These are phyloP conservation scores for Plasmodium knowlesi DNA, from an alignment of 169 alveolate species.

Conservation along the genomic window DNA sequence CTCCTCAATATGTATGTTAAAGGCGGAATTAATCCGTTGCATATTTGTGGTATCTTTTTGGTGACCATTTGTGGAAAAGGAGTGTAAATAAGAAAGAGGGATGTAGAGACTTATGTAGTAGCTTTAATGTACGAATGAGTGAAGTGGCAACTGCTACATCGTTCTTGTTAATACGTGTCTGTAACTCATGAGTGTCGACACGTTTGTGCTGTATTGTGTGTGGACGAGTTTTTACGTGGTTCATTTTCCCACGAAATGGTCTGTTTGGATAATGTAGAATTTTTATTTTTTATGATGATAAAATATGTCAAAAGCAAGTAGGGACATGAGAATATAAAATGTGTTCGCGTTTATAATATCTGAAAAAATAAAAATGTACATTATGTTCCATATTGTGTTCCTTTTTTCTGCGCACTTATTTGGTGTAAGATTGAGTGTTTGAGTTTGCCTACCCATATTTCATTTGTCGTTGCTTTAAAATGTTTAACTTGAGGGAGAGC, in stretches of 20 bases:
- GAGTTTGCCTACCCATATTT: background rate
- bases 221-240: background rate
- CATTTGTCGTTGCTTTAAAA: background rate
- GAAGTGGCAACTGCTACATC: background rate
- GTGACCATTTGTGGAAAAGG: background rate
- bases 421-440: background rate
- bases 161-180: background rate
- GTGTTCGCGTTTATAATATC: slow-evolving; percentile 54
- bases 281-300: slow-evolving; percentile 75
- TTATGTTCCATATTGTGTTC: background rate
- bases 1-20: background rate
- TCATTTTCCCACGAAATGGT: background rate
- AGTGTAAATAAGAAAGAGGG: background rate
- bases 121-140: background rate
- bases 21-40: background rate
- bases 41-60: background rate
- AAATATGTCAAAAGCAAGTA: slow-evolving; percentile 65
- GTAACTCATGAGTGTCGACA: background rate
- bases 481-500: background rate
- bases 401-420: background rate
- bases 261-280: slow-evolving; percentile 1
- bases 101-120: background rate
- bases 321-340: slow-evolving; percentile 76
- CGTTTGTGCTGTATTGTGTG: background rate
- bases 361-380: slow-evolving; percentile 63